Evolutionary conservation across 202 grass and related monocot genomes (phyloP).

Genomic region (Brachypodium distachyon): DNA sequence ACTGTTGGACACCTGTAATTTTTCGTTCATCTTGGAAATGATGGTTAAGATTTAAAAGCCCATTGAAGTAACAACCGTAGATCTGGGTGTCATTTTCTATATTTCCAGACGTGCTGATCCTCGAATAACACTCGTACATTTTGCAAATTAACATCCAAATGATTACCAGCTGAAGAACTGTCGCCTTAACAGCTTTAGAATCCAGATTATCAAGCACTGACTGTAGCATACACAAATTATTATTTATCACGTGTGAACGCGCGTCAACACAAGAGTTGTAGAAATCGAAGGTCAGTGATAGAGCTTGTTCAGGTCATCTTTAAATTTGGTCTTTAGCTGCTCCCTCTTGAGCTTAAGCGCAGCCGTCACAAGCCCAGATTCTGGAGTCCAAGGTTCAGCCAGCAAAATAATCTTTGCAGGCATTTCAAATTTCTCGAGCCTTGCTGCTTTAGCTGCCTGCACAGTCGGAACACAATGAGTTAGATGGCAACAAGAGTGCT

Average conservation of each 20-base stretch:
- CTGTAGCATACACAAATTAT: background rate
- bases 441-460: slow-evolving; percentile 46
- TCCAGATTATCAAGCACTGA: background rate
- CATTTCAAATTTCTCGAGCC: slow-evolving; percentile 63
- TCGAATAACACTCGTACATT: too few species aligned
- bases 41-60: too few species aligned
- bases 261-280: background rate
- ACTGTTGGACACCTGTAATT: too few species aligned
- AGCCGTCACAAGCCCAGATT: slow-evolving; percentile 66
- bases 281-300: slow-evolving; percentile 21
- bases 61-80: too few species aligned
- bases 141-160: too few species aligned
- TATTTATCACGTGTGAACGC: background rate
- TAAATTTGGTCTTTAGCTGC: slow-evolving; percentile 57
- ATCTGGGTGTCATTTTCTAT: too few species aligned
- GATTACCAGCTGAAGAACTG: background rate
- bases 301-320: slow-evolving; percentile 44
- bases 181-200: background rate
- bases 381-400: slow-evolving; percentile 69
- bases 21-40: too few species aligned
- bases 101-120: too few species aligned
- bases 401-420: slow-evolving; percentile 52
- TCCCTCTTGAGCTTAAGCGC: slow-evolving; percentile 76
- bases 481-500: background rate
- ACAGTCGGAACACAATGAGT: background rate